phyloP scores from a whole-genome alignment of 148 eudicot species.

The Euryodendron excelsum region DNA sequence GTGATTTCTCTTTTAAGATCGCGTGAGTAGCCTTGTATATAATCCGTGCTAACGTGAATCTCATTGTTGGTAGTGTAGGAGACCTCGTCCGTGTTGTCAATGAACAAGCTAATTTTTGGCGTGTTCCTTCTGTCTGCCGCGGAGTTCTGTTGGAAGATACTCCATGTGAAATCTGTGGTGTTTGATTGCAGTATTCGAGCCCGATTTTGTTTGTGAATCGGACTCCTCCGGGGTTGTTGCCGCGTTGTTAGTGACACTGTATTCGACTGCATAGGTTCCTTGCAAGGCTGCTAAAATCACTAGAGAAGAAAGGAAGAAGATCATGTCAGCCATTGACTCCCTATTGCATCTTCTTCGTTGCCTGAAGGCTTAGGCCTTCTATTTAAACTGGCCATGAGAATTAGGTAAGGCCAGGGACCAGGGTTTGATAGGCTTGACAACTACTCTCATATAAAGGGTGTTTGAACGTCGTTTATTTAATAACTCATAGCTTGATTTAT shows the following conservation, averaged over 20 bases:
- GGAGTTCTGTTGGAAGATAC: constrained; percentile 31
- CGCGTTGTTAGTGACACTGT: constrained; percentile 27
- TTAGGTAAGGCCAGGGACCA: too few species aligned
- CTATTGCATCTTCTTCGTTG: too few species aligned
- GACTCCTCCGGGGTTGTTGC: constrained; percentile 29
- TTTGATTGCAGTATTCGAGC: constrained; percentile 20
- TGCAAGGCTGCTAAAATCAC: too few species aligned
- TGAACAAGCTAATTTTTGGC: constrained; percentile 23
- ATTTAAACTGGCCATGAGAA: too few species aligned
- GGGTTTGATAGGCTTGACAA: too few species aligned
- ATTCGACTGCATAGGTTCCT: too few species aligned
- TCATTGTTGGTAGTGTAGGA: constrained; percentile 12
- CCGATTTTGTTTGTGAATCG: constrained; percentile 32
- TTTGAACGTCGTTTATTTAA: too few species aligned
- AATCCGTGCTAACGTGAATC: constrained; percentile 19
- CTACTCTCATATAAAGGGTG: too few species aligned
- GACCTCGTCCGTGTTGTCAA: constrained; percentile 12
- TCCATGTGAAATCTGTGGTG: constrained; percentile 36
- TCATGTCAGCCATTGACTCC: too few species aligned
- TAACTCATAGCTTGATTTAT: too few species aligned
- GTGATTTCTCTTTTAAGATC: constrained; percentile 23
- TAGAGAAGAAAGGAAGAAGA: too few species aligned
- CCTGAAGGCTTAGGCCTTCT: too few species aligned
- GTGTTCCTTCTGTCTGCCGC: constrained; percentile 29
- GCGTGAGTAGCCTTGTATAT: constrained; percentile 16